Evolutionary conservation across 1,284 basidiomycete genomes (phyloP).

Genomic region (Limonomyces culmigenus): DNA sequence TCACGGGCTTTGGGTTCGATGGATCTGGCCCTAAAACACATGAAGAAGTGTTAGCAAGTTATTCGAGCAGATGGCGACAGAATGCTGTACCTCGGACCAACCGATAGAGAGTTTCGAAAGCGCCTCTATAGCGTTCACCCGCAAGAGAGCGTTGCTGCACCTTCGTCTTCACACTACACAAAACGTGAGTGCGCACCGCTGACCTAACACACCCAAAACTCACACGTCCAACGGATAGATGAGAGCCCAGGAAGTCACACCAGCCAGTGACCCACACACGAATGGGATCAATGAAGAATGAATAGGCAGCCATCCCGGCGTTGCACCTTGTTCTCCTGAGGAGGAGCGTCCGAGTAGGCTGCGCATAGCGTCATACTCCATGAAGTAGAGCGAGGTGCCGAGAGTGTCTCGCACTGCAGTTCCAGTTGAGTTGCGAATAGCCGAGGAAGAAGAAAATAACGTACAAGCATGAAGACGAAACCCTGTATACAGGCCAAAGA

Average conservation of each 20-base stretch:
- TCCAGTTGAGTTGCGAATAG: slow-evolving; percentile 2
- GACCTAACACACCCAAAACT: too few relatives aligned
- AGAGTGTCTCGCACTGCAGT: slow-evolving; percentile 56
- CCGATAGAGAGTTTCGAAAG: slow-evolving; percentile 58
- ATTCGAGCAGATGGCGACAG: too few relatives aligned
- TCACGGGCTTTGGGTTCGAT: slow-evolving; percentile 45
- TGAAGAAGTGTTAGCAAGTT: slow-evolving; percentile 5
- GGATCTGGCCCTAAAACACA: slow-evolving; percentile 50
- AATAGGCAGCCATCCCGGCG: slow-evolving; percentile 65
- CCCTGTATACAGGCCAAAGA: slow-evolving; percentile 67
- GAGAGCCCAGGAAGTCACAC: slow-evolving; percentile 72
- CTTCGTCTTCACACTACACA: slow-evolving; percentile 75
- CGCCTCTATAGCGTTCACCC: slow-evolving; percentile 48
- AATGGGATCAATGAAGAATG: slow-evolving; percentile 67
- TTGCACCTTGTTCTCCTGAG: slow-evolving; percentile 57
- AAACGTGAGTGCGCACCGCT: too few relatives aligned
- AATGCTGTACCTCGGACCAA: slow-evolving; percentile 72
- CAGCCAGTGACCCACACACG: slow-evolving; percentile 68
- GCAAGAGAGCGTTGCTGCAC: slow-evolving; percentile 80
- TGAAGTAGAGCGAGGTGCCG: slow-evolving; percentile 75
- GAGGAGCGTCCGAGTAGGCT: slow-evolving; percentile 55
- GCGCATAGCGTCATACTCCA: slow-evolving; percentile 77
- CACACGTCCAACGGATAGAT: slow-evolving; percentile 77
- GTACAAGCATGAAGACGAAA: slow-evolving; percentile 66
- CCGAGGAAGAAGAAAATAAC: slow-evolving; percentile 11